Evolutionary conservation across 2,329 filamentous ascomycete genomes (phyloP).

Genomic region (Colletotrichum sp.): DNA sequence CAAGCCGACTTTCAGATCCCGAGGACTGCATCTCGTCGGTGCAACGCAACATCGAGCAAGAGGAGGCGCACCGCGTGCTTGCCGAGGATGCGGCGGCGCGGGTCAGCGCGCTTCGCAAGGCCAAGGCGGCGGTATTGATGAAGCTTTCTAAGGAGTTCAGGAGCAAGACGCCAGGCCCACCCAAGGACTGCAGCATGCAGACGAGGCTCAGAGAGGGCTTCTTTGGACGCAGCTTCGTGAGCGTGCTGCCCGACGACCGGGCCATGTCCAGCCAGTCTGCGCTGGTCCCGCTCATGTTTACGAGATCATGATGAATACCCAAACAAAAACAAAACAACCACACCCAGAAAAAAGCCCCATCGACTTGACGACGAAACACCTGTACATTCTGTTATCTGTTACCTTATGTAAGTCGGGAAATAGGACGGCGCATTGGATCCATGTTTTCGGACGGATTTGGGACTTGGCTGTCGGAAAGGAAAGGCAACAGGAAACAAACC

Average conservation of each 20-base stretch:
- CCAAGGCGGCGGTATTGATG: slow-evolving; percentile 64
- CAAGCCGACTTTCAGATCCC: slow-evolving; percentile 19
- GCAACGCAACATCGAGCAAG: slow-evolving; percentile 62
- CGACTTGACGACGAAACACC: neutral
- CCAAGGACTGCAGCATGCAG: slow-evolving; percentile 33
- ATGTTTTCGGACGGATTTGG: neutral
- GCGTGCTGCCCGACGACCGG: slow-evolving; percentile 45
- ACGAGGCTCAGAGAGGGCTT: slow-evolving; percentile 45
- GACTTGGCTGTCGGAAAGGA: slow-evolving; percentile 14
- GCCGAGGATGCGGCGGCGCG: slow-evolving; percentile 63
- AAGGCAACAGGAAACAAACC: neutral
- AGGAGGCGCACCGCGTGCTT: slow-evolving; percentile 58
- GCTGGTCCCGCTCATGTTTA: slow-evolving; percentile 67
- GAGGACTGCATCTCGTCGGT: slow-evolving; percentile 59
- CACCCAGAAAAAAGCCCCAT: neutral
- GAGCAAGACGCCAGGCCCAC: slow-evolving; percentile 17
- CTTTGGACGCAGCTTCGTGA: slow-evolving; percentile 41
- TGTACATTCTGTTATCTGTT: slow-evolving; percentile 11
- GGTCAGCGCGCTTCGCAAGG: slow-evolving; percentile 59
- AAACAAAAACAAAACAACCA: neutral
- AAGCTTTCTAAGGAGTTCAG: slow-evolving; percentile 61
- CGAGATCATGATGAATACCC: slow-evolving; percentile 37
- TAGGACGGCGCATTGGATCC: slow-evolving; percentile 4
- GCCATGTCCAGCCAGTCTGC: slow-evolving; percentile 57
- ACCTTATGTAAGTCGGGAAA: slow-evolving; percentile 1